Percentiles rank a stretch among this genome's conserved stretches.
phyloP scores from a whole-genome alignment of 805 yeast species.

The Metschnikowia shivogae region DNA sequence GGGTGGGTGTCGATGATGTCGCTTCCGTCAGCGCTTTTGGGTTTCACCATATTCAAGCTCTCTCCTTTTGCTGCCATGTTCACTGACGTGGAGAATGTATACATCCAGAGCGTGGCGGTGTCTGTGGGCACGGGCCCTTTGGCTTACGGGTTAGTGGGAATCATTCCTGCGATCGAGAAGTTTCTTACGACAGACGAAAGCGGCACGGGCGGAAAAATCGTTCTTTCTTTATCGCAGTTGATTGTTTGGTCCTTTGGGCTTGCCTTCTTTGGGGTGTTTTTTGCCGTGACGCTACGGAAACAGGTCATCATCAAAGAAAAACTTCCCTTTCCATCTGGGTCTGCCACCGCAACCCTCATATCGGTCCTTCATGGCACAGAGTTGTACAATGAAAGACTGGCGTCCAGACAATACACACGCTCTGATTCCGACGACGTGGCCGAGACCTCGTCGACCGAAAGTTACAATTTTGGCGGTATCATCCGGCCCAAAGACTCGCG shows the following conservation, averaged over 20 bases:
- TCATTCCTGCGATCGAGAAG: constrained; percentile 92
- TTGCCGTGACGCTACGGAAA: constrained; percentile 82
- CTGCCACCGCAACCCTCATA: constrained; percentile 92
- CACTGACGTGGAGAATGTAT: constrained; percentile 92
- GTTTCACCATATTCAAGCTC: constrained; percentile 75
- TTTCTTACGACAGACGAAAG: constrained; percentile 75
- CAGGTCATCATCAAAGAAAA: constrained; percentile 87
- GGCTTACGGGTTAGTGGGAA: constrained; percentile 93
- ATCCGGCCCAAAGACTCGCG: constrained; percentile 16
- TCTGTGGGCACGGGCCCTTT: constrained; percentile 98
- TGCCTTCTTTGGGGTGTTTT: constrained; percentile 93
- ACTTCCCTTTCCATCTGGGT: constrained; percentile 89
- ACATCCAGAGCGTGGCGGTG: constrained; percentile 86
- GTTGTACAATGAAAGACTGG: constrained; percentile 34
- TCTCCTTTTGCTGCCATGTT: constrained; percentile 41
- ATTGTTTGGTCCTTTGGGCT: constrained; percentile 81
- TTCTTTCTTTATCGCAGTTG: constrained; percentile 47
- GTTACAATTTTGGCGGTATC: constrained; percentile 14
- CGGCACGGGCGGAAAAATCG: constrained; percentile 46
- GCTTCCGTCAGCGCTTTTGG: constrained; percentile 84
- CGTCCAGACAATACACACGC: constrained; percentile 1
- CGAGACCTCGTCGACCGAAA: constrained; percentile 4
- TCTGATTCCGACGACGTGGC: neutral
- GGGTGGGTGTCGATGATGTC: constrained; percentile 99
- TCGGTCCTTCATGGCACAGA: constrained; percentile 78